A percentile compares a stretch with the other conserved stretches of the same genome.
Conservation (phyloP, 148 eudicot species). For the Silene latifolia region DNA sequence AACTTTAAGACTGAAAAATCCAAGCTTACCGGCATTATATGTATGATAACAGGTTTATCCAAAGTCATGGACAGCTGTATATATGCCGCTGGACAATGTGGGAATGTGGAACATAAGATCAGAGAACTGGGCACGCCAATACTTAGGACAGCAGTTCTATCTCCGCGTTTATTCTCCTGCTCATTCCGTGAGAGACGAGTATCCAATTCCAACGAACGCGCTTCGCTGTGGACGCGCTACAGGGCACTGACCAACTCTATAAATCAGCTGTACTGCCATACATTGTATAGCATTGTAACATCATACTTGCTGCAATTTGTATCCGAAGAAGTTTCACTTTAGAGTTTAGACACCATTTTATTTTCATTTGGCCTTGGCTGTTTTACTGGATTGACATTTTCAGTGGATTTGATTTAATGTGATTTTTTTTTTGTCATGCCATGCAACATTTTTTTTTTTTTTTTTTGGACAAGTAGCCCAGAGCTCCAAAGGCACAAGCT, state of each 20-base stretch:
- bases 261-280: neutral
- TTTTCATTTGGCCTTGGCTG: too few species aligned
- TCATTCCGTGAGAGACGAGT: conserved; percentile 53
- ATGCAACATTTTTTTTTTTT: too few species aligned
- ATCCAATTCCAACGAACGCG: conserved; percentile 55
- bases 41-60: conserved; percentile 45
- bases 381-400: too few species aligned
- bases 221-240: conserved; percentile 56
- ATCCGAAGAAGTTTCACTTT: too few species aligned
- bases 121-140: conserved; percentile 60
- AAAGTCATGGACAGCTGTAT: conserved; percentile 56
- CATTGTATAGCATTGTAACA: too few species aligned
- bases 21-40: neutral
- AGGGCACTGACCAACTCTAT: conserved; percentile 23
- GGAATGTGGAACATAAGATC: conserved; percentile 72
- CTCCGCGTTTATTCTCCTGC: conserved; percentile 56
- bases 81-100: conserved; percentile 66
- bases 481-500: too few species aligned
- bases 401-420: too few species aligned
- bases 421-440: too few species aligned
- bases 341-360: too few species aligned
- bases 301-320: too few species aligned
- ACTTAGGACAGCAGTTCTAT: conserved; percentile 65
- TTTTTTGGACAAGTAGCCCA: too few species aligned
- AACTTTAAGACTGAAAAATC: neutral